Evolutionary conservation across 805 yeast genomes (phyloP).

Genomic region (Wickerhamiella alocasiicola): DNA sequence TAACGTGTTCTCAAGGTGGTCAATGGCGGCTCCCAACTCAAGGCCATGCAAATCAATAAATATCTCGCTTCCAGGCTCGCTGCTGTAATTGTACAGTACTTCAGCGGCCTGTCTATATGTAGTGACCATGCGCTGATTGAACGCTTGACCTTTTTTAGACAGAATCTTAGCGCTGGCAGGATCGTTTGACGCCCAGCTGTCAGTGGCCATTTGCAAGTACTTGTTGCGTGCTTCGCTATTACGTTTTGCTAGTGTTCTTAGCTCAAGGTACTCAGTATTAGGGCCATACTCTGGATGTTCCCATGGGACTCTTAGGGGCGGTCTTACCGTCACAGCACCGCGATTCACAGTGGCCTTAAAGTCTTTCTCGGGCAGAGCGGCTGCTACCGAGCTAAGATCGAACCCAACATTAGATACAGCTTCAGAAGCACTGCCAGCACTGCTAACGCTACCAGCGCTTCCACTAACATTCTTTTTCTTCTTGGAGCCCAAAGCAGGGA

Average conservation of each 20-base stretch:
- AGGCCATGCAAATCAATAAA: slow-evolving; percentile 28
- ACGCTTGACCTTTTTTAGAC: slow-evolving; percentile 26
- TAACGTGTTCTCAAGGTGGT: slow-evolving; percentile 21
- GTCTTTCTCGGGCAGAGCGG: slow-evolving; percentile 4
- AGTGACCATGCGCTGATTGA: slow-evolving; percentile 23
- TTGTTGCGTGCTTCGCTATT: slow-evolving; percentile 26
- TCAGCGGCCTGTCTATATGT: slow-evolving; percentile 22
- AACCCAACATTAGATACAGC: not conserved
- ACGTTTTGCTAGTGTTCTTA: slow-evolving; percentile 21
- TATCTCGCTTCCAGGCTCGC: slow-evolving; percentile 20
- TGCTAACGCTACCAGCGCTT: not conserved
- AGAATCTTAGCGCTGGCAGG: slow-evolving; percentile 24
- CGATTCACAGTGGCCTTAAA: not conserved
- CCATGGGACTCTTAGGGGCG: slow-evolving; percentile 24
- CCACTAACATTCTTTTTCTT: not conserved
- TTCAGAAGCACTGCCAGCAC: not conserved
- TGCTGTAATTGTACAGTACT: slow-evolving; percentile 21
- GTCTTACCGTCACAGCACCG: slow-evolving; percentile 4
- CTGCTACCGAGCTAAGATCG: slow-evolving; percentile 1
- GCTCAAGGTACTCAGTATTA: slow-evolving; percentile 22
- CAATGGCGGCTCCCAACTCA: slow-evolving; percentile 27
- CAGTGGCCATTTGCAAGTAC: slow-evolving; percentile 26
- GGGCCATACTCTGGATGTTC: slow-evolving; percentile 18
- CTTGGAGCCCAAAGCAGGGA: slow-evolving; percentile 16
- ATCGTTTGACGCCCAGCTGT: slow-evolving; percentile 25